Base-by-base conservation (phyloP, 257 asterid genomes). In the Phtheirospermum japonicum region DNA sequence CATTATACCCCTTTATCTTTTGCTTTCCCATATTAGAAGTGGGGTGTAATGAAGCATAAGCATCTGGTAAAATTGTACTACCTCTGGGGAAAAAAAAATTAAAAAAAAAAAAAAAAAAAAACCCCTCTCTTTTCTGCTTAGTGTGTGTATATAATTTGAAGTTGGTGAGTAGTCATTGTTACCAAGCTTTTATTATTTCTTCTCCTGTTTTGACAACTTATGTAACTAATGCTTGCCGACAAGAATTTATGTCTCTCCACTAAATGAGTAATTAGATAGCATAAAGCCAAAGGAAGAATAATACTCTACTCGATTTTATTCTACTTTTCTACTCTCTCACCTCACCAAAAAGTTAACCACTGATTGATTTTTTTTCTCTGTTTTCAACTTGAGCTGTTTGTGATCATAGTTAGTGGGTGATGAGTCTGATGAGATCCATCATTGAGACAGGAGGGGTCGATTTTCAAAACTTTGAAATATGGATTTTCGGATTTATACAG, bases 161-260 rank as follows among this genome's bases (percentile, higher is more conserved):
- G 88, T 84, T 64, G 97, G 90, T 89, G 82, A 75, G 87, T 75
- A 75, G 89, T 84, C 97, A 81, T 69, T 73, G 71, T 77, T 75
- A 45, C 19, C 50, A 66, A 56, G 8, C 71, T 54, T 53, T 57
- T 67, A 69, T 28, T 58, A 64, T 63, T 73, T 70, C 60, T 64
- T 66, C 49, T 50, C 12, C 20, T 18, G 12, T 50, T 62, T 55
- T 16, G 50, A 34, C 65, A 33, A 61, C 59, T 60, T 19, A 64
- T 67, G 75, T 73, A 55, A 82, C 74, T 53, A 72, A 77, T 67
- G 37, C 6, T 43, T 84, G 86, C 94, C 95, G 97, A 89, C 95
- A 86, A 66, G 81, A 75, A 80, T 76, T 77, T 86, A 55, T 86
- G 95, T 86, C 86, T 67, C 68, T 69, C 87, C 90, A 82, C 87